Evolutionary conservation across 1,284 basidiomycete genomes (phyloP).

Genomic region (Fomitopsis betulina): DNA sequence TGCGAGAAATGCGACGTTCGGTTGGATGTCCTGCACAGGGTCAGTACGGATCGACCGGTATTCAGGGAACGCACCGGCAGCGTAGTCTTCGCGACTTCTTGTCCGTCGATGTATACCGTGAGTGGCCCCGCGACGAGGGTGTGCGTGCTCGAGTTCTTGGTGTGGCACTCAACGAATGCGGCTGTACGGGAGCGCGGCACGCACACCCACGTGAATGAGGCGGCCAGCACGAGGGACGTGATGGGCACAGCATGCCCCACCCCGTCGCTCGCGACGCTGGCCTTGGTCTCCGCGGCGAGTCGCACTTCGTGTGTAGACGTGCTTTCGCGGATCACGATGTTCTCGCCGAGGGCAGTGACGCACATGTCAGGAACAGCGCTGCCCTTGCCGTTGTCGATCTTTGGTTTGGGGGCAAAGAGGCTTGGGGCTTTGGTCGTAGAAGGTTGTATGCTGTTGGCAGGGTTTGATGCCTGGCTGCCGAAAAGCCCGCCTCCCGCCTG

Average conservation of each 20-base stretch:
- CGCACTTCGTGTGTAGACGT: background rate
- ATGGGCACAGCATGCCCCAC: slow-evolving; percentile 49
- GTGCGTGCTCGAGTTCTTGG: slow-evolving; percentile 50
- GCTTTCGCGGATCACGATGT: background rate
- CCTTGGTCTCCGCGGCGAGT: background rate
- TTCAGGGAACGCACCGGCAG: slow-evolving; percentile 33
- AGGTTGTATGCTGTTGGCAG: background rate
- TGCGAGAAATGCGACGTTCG: slow-evolving; percentile 47
- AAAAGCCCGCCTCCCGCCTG: background rate
- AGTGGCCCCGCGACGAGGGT: slow-evolving; percentile 47
- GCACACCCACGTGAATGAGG: slow-evolving; percentile 41
- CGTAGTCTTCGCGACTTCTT: slow-evolving; percentile 42
- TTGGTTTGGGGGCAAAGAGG: background rate
- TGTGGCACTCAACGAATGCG: slow-evolving; percentile 39
- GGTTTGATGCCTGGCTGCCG: background rate
- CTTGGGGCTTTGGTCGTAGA: background rate
- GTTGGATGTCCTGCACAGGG: slow-evolving; percentile 36
- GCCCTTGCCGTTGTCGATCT: background rate
- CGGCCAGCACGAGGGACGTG: slow-evolving; percentile 42
- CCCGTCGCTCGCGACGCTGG: slow-evolving; percentile 49
- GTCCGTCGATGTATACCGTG: slow-evolving; percentile 46
- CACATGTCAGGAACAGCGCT: background rate
- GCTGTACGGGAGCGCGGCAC: slow-evolving; percentile 42
- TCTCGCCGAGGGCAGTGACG: background rate
- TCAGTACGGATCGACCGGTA: background rate